A percentile compares a stretch with the other conserved stretches of the same genome.
These are phyloP conservation scores for Colletotrichum tanaceti DNA, from an alignment of 2,329 filamentous ascomycete genomes.

Conservation along the genomic window DNA sequence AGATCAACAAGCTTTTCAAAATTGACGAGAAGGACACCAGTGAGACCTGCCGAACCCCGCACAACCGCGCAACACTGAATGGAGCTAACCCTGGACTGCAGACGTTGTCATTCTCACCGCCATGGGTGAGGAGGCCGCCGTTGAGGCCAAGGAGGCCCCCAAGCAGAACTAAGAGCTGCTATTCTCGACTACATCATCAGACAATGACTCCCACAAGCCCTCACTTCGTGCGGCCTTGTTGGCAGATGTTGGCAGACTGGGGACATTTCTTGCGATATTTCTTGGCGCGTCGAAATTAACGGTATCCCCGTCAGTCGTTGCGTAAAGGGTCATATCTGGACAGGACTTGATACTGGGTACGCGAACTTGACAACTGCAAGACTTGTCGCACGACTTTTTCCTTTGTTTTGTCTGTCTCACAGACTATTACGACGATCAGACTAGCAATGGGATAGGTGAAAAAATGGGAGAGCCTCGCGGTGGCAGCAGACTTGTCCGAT, in stretches of 20 bases:
- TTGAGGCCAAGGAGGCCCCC: conserved; percentile 95
- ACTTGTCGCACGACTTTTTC: conserved; percentile 51
- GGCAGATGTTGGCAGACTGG: conserved; percentile 43
- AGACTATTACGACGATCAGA: conserved; percentile 45
- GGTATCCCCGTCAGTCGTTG: conserved; percentile 56
- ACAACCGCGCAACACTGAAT: conserved; percentile 24
- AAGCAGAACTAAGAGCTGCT: conserved; percentile 45
- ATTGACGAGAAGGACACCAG: conserved; percentile 92
- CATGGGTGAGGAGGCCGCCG: conserved; percentile 94
- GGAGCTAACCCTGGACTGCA: conserved; percentile 51
- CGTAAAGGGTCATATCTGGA: conserved; percentile 58
- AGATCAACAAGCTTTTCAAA: conserved; percentile 83
- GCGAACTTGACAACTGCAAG: conserved; percentile 48
- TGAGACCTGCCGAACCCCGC: conserved; percentile 64
- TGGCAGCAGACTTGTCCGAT: conserved; percentile 51
- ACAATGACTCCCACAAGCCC: conserved; percentile 37
- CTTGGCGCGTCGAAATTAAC: conserved; percentile 51
- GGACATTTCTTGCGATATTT: conserved; percentile 50
- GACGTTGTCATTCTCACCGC: conserved; percentile 92
- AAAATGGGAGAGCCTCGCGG: conserved; percentile 52
- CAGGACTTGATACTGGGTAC: conserved; percentile 55
- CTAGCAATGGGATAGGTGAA: conserved; percentile 45
- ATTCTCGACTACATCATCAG: conserved; percentile 39
- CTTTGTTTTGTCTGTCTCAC: conserved; percentile 53
- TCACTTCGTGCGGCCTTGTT: conserved; percentile 38